Evolutionary conservation across 306 rosid species (phyloP).

Genomic region (Acacia confusa): DNA sequence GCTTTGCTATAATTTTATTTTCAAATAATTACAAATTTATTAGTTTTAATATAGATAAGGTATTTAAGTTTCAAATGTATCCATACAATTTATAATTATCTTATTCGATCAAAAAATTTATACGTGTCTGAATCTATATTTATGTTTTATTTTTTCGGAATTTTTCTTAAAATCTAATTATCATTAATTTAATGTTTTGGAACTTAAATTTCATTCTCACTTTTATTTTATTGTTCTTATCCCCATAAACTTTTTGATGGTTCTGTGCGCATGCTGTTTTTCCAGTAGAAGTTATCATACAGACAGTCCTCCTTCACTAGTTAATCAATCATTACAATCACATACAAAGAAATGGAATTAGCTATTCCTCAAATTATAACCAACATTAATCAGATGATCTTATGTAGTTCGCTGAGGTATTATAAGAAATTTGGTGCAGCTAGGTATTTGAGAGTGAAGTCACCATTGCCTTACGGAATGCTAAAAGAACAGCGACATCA

Average conservation of each 20-base stretch:
- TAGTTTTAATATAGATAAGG: no score
- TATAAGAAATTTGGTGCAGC: conserved; percentile 45
- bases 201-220: not conserved
- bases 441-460: conserved; percentile 57
- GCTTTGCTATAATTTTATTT: not conserved
- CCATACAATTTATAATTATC: no score
- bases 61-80: no score
- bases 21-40: no score
- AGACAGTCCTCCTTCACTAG: conserved; percentile 16
- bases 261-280: conserved; percentile 10
- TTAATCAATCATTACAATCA: not conserved
- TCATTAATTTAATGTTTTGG: not conserved
- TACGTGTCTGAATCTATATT: not conserved
- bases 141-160: no score
- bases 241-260: conserved; percentile 14
- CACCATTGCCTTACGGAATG: conserved; percentile 77
- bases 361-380: not conserved
- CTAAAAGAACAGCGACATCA: conserved; percentile 40
- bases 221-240: conserved; percentile 8
- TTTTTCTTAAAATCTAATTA: no score
- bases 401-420: not conserved
- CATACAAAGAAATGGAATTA: not conserved
- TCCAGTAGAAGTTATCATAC: conserved; percentile 27
- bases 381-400: not conserved
- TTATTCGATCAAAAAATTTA: no score